Evolutionary conservation across 1,284 basidiomycete species (phyloP), one percentile per base, ranked within the genome.

Genomic region (Fomitopsis palustris): DNA sequence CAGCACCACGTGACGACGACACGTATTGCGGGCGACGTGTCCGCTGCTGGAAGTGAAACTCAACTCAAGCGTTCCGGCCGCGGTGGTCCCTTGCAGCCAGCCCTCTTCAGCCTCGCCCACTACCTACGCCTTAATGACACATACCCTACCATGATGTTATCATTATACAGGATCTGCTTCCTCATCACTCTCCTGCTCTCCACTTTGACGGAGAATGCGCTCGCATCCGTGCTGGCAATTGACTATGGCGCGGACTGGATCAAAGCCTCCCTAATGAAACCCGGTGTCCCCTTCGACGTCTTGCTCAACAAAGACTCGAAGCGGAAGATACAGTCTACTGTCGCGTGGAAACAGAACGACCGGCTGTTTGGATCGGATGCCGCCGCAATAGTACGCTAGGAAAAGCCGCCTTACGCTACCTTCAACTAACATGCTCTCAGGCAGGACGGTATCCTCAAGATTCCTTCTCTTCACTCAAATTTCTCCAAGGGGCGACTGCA

Each of bases 171-270:
- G 16, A 25, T 61, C 9, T 39, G 21, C 25, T n/a, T 53, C 23
- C 27, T 54, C 54, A 59, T 65, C 42, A 62, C 69, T 52, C 55
- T 70, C 53, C 68, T 64, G 62, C 65, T 72, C 19, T 62, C 65
- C 16, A 56, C 67, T 59, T 64, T 69, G 60, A 60, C 70, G n/a
- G 63, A 70, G 59, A 61, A 57, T 57, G 70, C 65, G 41, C 72
- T 79, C 45, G 85, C 83, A 33, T 84, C 90, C 4, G 82, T 97
- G 16, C 85, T 98, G 55, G 93, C 94, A 25, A 93, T 98, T 69
- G 95, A 98, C 84, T 96, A 96, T 83, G 96, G 95, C 71, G 85
- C 92, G 42, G 95, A 98, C 77, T 95, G 88, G 81, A 96, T 95
- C 70, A 99, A 98, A 75, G 92, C 95, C 29, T 96, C 95, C 9